Base-by-base conservation (phyloP, 2,329 filamentous ascomycete species). In the Arachnomyces sp. region DNA sequence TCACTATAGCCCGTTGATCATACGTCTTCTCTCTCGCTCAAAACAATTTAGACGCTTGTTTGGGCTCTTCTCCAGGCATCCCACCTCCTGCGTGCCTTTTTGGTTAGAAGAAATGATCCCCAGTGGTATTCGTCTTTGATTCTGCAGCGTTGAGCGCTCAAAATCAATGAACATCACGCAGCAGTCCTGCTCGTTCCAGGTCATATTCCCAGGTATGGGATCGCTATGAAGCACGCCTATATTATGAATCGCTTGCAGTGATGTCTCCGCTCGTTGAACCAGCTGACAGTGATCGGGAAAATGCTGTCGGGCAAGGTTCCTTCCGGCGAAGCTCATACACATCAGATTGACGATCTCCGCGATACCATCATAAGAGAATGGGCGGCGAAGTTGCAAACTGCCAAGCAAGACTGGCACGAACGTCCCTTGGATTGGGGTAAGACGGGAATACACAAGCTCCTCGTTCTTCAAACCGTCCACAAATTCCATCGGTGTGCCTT, bases 401-500 rank as follows among this genome's bases (percentile, higher is more conserved):
- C 48, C 50, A 11, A 53, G 39, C 28, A 37, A 50, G 15, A 53
- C 44, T 37, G 50, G 50, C 7, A 45, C 17, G 28, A 41, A 35
- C 7, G 35, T 7, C 17, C 47, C 50, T 29, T 53, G 49, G 18
- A 53, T 32, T 14, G 40, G 33, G 6, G 16, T 31, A 3, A 52
- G 42, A 3, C 25, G 38, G 12, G 43, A 8, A 34, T 53, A 53
- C 18, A 53, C 34, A 7, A 35, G 17, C 5, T 41, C 34, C 40
- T 53, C 49, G 39, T 43, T 40, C 15, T 13, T 30, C n/a, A 51
- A 37, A 39, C 43, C 40, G 8, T 30, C 16, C 3, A 17, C 11
- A 42, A 41, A 48, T n/a, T 25, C 39, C 7, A 12, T 3, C 3
- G 37, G 39, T 8, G 44, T 45, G 7, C 47, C 50, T 37, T 52